These are phyloP conservation scores for Luffa acutangula DNA, from an alignment of 306 rosid species.

Conservation along the genomic window DNA sequence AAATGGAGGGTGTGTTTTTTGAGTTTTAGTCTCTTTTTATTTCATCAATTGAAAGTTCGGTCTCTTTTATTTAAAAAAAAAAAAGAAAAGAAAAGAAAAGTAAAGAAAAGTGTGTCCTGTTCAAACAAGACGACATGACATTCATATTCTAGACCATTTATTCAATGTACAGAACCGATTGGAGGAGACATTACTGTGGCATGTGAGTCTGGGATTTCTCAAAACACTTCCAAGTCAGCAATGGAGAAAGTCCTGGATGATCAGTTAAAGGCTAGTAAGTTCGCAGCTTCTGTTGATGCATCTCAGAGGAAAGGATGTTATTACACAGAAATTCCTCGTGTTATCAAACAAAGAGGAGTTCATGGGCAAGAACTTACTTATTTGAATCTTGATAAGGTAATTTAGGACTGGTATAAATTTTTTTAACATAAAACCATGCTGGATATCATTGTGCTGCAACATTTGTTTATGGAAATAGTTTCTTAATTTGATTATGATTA, in stretches of 20 bases:
- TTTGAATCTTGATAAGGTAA: constrained; percentile 85
- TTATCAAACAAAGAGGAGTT: constrained; percentile 59
- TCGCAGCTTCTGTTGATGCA: constrained; percentile 33
- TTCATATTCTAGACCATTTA: constrained; percentile 15
- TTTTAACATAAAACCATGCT: neutral
- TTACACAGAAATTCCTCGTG: constrained; percentile 69
- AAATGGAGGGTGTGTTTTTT: too few species aligned
- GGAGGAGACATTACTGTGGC: constrained; percentile 82
- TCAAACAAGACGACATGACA: neutral
- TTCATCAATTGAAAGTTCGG: too few species aligned
- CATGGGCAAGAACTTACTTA: constrained; percentile 72
- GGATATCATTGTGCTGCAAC: neutral
- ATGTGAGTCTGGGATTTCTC: constrained; percentile 36
- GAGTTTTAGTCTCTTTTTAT: too few species aligned
- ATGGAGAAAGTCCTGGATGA: constrained; percentile 56
- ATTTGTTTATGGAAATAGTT: neutral
- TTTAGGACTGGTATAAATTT: neutral
- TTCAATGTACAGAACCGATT: constrained; percentile 55
- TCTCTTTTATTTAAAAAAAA: too few species aligned
- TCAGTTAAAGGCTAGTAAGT: constrained; percentile 45
- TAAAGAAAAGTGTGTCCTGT: neutral
- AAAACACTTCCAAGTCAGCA: constrained; percentile 31
- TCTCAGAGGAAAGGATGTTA: constrained; percentile 60
- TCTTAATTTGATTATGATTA: constrained; percentile 13
- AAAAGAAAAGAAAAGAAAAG: too few species aligned